Evolutionary conservation across 2,329 filamentous ascomycete genomes (phyloP), one percentile per base, ranked within the genome.

Genomic region (Lizonia empirigonia): DNA sequence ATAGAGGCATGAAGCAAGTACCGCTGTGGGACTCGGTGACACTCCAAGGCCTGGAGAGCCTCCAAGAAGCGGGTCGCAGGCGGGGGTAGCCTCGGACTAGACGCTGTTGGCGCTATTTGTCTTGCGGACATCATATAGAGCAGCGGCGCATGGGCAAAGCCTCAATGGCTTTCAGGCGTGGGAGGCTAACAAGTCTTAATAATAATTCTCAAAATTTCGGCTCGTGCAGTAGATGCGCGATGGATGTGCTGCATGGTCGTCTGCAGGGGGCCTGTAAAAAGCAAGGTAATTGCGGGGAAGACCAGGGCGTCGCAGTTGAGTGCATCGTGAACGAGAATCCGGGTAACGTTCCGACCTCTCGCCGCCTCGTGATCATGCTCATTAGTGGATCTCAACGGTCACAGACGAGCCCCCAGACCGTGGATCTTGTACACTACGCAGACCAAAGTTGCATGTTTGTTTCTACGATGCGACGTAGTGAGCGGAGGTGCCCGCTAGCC

Each of bases 221-320:
- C 62, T 60, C 66, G 65, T 57, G 66, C 64, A 68, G 53, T 64
- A 65, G 55, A 60, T 58, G 60, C 59, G 64, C 67, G 59, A 61
- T 62, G 65, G 41, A 48, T 48, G 44, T 48, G 50, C 44, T 70
- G 68, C 71, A 72, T 71, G 69, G 70, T 71, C 65, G 69, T 65
- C 69, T 71, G 70, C 71, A 74, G 71, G 70, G 71, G 66, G 55
- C 26, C 62, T 56, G 53, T 57, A 56, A 58, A 61, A 65, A 64
- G 62, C 60, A 68, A 60, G 64, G 59, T 52, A 60, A 70, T 68
- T 73, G 71, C 70, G 71, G 71, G 70, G 71, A 72, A 73, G 58
- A 56, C 60, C 47, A 67, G 58, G 62, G 58, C 56, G 46, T 55
- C 15, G 50, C 41, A 35, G 24, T 49, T 37, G 46, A 46, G 41